Percentiles rank a stretch among this genome's conserved stretches.
phyloP scores from a whole-genome alignment of 768 basidiomycete species.

The Amanita exitialis region DNA sequence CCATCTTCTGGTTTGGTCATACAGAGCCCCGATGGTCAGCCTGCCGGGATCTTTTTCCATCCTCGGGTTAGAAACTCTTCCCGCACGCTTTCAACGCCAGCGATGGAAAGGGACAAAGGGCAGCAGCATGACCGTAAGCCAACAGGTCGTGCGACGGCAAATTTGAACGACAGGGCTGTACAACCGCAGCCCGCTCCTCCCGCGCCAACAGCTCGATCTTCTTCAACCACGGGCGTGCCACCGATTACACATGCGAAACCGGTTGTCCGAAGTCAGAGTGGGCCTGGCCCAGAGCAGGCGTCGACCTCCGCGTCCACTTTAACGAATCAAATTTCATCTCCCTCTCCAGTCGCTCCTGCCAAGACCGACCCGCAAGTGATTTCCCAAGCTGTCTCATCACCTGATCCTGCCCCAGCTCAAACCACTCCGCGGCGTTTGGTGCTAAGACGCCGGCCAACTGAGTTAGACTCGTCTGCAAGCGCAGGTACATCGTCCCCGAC shows the following conservation, averaged over 20 bases:
- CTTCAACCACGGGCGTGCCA: constrained; percentile 3
- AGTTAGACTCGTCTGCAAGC: neutral
- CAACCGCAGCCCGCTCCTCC: neutral
- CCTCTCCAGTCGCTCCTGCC: neutral
- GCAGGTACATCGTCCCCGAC: constrained; percentile 16
- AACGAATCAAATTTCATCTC: neutral
- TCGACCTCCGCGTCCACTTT: neutral
- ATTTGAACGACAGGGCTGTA: neutral
- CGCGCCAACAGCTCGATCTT: neutral
- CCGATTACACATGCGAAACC: neutral
- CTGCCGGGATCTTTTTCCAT: constrained; percentile 94
- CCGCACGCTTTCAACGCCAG: constrained; percentile 23
- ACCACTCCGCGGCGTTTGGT: neutral
- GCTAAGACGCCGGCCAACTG: neutral
- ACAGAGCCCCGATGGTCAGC: constrained; percentile 87
- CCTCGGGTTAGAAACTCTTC: constrained; percentile 42
- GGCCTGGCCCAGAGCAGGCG: constrained; percentile 5
- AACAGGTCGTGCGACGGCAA: neutral
- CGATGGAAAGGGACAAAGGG: constrained; percentile 39
- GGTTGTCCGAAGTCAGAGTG: constrained; percentile 5
- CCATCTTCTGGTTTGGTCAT: constrained; percentile 84
- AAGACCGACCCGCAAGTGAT: constrained; percentile 1
- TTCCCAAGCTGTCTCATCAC: neutral
- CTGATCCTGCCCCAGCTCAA: neutral
- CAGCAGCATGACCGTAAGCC: constrained; percentile 15